These are phyloP conservation scores for Claviceps capensis DNA, from an alignment of 2,329 filamentous ascomycete genomes.

Conservation along the genomic window DNA sequence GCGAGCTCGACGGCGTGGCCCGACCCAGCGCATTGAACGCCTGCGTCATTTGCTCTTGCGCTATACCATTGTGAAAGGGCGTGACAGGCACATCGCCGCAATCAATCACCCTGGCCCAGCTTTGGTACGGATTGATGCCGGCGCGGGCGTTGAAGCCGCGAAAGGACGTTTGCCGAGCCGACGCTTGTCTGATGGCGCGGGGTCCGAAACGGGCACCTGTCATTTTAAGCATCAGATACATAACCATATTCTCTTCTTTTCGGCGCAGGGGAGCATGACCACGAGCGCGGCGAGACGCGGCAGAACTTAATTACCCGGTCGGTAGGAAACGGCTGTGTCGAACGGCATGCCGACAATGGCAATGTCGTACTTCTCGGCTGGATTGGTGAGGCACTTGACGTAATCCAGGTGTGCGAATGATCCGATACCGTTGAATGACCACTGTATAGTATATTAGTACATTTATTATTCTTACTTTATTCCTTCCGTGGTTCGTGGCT, in stretches of 20 bases:
- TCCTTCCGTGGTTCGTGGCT: too few relatives aligned
- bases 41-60: conserved; percentile 70
- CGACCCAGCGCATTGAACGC: conserved; percentile 57
- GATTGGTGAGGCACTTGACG: conserved; percentile 54
- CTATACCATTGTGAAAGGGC: conserved; percentile 74
- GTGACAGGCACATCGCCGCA: conserved; percentile 84
- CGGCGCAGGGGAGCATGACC: too few relatives aligned
- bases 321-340: conserved; percentile 58
- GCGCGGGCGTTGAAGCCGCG: conserved; percentile 71
- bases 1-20: conserved; percentile 23
- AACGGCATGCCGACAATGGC: conserved; percentile 61
- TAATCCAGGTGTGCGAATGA: conserved; percentile 61
- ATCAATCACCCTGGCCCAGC: conserved; percentile 71
- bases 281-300: neutral
- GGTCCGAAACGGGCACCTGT: conserved; percentile 68
- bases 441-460: conserved; percentile 12
- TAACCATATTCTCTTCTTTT: too few relatives aligned
- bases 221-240: too few relatives aligned
- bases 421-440: conserved; percentile 55
- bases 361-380: conserved; percentile 52
- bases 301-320: conserved; percentile 36
- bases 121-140: conserved; percentile 69
- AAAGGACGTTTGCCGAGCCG: conserved; percentile 64
- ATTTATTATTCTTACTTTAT: neutral
- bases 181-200: conserved; percentile 73